Evolutionary conservation across 2,329 filamentous ascomycete species (phyloP), one percentile per base, ranked within the genome.

Genomic region (Penicillium sp.): DNA sequence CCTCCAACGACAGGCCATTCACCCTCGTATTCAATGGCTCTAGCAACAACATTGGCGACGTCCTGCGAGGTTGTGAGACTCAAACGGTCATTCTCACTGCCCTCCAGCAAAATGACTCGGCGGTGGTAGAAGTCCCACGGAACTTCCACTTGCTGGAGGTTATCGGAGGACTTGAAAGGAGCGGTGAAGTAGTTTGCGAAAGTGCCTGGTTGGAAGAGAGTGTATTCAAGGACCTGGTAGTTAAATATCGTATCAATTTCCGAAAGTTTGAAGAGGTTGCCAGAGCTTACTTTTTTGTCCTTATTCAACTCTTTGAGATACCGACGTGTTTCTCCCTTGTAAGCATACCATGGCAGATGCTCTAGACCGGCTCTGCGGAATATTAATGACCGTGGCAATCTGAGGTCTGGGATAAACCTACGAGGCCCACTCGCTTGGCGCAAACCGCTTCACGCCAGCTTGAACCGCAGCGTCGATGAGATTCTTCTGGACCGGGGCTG

Each of bases 101-200:
- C 75, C 25, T 76, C 70, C 2, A 76, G 37, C 3, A 72, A 52
- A 4, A 76, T 67, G 4, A 70, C 71, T 16, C 72, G 72, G 14
- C 73, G 69, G 10, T 75, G 74, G 3, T 67, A 56, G n/a, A 80
- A 76, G 63, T 81, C 75, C 55, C 78, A 68, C 1, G 63, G 64
- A 1, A 71, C 72, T 10, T 75, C 64, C 14, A 78, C 55, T 4
- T 70, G 68, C 1, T 73, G 65, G 0, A 87, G 66, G 35, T 83
- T 73, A 38, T 79, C 82, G 6, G 79, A 70, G 0, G 83, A 79
- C 45, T 79, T 75, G 58, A 82, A 69, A 0, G 85, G 84, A 54
- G 75, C 80, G 1, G 82, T 82, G 37, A 86, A 75, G 72, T 87
- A 87, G 69, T 87, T 78, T 26, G 83, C 67, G 67, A 86, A 85